Evolutionary conservation across 129 eudicot species (phyloP).

Genomic region (Pulicaria dysenterica): DNA sequence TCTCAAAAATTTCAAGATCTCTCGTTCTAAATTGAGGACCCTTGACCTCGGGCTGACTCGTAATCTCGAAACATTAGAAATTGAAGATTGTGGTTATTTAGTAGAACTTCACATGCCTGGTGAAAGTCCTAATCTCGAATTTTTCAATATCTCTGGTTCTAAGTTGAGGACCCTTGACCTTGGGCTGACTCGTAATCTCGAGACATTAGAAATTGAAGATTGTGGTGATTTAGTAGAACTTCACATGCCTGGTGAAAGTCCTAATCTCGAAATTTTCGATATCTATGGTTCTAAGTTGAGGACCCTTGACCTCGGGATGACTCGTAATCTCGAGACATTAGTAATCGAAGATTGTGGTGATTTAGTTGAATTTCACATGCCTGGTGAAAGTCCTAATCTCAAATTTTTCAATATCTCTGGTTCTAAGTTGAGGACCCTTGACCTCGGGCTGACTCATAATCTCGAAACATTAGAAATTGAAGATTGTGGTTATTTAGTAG

Average conservation of each 20-base stretch:
- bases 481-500: too few species aligned
- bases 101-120: constrained; percentile 8
- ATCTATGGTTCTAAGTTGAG: background rate
- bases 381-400: background rate
- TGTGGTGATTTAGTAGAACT: background rate
- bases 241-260: background rate
- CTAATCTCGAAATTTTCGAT: background rate
- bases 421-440: too few species aligned
- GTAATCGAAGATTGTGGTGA: too few species aligned
- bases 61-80: background rate
- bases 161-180: too few species aligned
- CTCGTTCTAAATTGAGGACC: background rate
- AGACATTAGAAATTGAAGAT: too few species aligned
- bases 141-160: too few species aligned
- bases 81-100: background rate
- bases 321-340: background rate
- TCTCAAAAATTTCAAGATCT: background rate
- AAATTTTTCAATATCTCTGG: too few species aligned
- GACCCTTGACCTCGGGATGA: background rate
- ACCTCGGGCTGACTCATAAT: too few species aligned
- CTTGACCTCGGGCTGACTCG: background rate
- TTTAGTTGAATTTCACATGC: background rate
- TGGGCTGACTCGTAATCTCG: too few species aligned
- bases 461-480: too few species aligned
- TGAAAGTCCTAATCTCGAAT: too few species aligned